Conservation (phyloP, 2,329 filamentous ascomycete genomes). For the Colletotrichum sp. region DNA sequence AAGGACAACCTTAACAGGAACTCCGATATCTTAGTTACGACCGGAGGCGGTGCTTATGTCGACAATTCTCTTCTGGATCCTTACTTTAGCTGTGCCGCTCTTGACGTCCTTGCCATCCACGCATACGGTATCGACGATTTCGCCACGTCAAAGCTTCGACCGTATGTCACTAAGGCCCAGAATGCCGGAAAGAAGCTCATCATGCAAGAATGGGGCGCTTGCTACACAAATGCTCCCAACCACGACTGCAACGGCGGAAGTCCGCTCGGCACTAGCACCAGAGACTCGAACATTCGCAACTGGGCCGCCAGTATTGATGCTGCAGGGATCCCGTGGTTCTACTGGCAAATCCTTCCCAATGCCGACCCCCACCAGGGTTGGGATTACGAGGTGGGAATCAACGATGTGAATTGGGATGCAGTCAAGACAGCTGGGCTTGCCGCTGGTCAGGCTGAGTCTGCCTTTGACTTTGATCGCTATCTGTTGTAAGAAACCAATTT, state of each 20-base stretch:
- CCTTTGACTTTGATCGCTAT: slow-evolving; percentile 15
- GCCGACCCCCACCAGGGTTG: slow-evolving; percentile 31
- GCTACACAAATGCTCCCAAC: slow-evolving; percentile 31
- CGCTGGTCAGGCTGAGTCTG: slow-evolving; percentile 4
- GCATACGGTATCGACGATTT: slow-evolving; percentile 31
- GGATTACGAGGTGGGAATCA: slow-evolving; percentile 36
- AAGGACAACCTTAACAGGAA: slow-evolving; percentile 24
- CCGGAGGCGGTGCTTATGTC: slow-evolving; percentile 23
- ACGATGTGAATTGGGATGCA: slow-evolving; percentile 26
- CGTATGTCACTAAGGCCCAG: slow-evolving; percentile 29
- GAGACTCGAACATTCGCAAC: slow-evolving; percentile 29
- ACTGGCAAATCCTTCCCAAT: slow-evolving; percentile 38
- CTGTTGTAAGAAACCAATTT: background rate
- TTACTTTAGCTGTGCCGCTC: slow-evolving; percentile 15
- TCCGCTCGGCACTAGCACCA: slow-evolving; percentile 5
- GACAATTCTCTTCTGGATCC: slow-evolving; percentile 20
- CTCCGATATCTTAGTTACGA: slow-evolving; percentile 22
- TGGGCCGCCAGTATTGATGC: slow-evolving; percentile 31
- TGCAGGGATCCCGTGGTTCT: slow-evolving; percentile 35
- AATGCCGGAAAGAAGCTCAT: slow-evolving; percentile 34
- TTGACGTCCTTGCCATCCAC: slow-evolving; percentile 26
- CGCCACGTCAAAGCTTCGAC: slow-evolving; percentile 22
- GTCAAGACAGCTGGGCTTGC: background rate
- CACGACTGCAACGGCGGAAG: slow-evolving; percentile 27
- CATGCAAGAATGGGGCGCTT: slow-evolving; percentile 33